Evolutionary conservation across 805 yeast genomes (phyloP), one percentile per base, ranked within the genome.

Genomic region (Lipomyces yamanashiensis): DNA sequence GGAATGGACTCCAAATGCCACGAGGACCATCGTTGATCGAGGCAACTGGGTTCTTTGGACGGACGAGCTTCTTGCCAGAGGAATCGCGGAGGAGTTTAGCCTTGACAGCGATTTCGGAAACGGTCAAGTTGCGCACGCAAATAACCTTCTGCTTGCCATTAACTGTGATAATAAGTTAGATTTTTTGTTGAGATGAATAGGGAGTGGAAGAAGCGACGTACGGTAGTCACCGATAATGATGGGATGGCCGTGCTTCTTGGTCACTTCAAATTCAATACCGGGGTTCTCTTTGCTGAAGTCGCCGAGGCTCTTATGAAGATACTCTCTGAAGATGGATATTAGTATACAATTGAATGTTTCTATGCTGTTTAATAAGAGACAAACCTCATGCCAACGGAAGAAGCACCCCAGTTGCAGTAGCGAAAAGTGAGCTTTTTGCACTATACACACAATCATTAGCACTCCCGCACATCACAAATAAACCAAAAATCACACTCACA

Each of bases 1-100:
- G 69, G 58, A 93, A 81, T 63, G 99, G 99, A 52, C 98, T 92
- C 99, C 99, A 95, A 54, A 95, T 82, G 73, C 99, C 99, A 82
- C 99, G 88, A 17, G 93, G 92, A 61, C 96, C 86, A 59, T 83
- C 84, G 74, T 93, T 95, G 66, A 83, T 77, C 48, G 96, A 87
- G 76, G 86, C 84, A 41, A 95, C 98, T 62, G 90, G 88, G 73
- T 89, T 86, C 72, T 85, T 86, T 17, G 48, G 50, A 6, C 62
- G 48, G 69, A 79, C 76, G 58, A 87, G 74, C 62, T 79, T 78
- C 39, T 78, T 81, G 57, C 98, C 98, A 54, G 89, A 83, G 34
- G 92, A 79, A 74, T 87, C 88, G 65, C 84, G 79, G 71, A 89
- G 77, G 53, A 89, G 80, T 28, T 82, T 78, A 61, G 92, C 77